phyloP scores from a whole-genome alignment of 345 rosid species.

The Excoecaria agallocha region DNA sequence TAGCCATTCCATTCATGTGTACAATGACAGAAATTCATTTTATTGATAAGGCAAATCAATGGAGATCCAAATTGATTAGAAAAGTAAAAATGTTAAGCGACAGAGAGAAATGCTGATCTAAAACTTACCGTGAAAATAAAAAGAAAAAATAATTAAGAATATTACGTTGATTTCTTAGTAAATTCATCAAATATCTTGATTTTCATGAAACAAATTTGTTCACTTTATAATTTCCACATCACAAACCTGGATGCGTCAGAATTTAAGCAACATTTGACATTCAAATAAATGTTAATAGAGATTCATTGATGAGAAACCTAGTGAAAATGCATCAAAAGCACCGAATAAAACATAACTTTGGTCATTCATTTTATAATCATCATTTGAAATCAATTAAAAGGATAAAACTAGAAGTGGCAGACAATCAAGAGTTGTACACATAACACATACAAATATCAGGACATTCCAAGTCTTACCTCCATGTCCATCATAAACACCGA shows the following conservation, averaged over 20 bases:
- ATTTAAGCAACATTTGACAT: constrained; percentile 6
- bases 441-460: constrained; percentile 9
- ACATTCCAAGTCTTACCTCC: constrained; percentile 71
- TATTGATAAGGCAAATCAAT: not conserved
- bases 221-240: not conserved
- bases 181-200: not conserved
- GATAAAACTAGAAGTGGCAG: not conserved
- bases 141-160: not conserved
- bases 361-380: not conserved
- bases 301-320: not conserved
- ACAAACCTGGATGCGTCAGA: not conserved
- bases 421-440: not conserved
- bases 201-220: not conserved
- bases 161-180: not conserved
- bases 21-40: not conserved
- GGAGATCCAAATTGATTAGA: not conserved
- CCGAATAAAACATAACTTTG: not conserved
- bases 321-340: not conserved
- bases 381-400: not conserved
- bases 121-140: not conserved
- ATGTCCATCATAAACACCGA: constrained; percentile 98
- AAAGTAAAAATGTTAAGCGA: not conserved
- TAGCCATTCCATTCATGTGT: not conserved
- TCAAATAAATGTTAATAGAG: not conserved
- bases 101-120: not conserved